phyloP scores from a whole-genome alignment of 495 filamentous ascomycete genomes.

The Aspergillus indologenus region DNA sequence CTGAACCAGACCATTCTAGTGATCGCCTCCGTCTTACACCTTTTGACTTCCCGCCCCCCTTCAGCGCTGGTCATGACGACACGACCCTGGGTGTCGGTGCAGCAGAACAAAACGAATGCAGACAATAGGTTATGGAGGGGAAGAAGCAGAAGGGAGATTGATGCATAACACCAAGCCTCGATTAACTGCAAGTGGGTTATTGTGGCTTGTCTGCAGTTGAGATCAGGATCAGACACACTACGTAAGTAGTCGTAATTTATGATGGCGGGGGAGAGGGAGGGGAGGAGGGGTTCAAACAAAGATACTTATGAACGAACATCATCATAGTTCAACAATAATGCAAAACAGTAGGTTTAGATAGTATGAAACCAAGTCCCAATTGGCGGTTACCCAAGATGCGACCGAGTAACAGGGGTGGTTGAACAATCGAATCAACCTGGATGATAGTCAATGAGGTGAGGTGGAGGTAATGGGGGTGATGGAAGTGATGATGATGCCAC shows the following conservation, averaged over 20 bases:
- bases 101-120: neutral
- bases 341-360: neutral
- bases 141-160: neutral
- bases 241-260: neutral
- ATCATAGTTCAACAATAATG: neutral
- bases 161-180: conserved; percentile 6
- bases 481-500: neutral
- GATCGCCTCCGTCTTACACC: conserved; percentile 1
- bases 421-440: neutral
- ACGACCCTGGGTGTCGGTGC: conserved; percentile 13
- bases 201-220: conserved; percentile 4
- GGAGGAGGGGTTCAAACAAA: too few relatives aligned
- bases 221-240: conserved; percentile 1
- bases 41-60: conserved; percentile 6
- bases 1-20: conserved; percentile 9
- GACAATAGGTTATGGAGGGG: neutral
- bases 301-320: neutral
- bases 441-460: neutral
- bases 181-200: conserved; percentile 2
- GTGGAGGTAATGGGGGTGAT: too few relatives aligned
- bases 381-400: neutral
- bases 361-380: neutral
- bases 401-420: neutral
- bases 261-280: neutral
- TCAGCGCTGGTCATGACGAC: conserved; percentile 22